A percentile compares a stretch with the other conserved stretches of the same genome.
Evolutionary conservation across 2,329 filamentous ascomycete species (phyloP).

Genomic region (Alternaria novae-zelandiae): DNA sequence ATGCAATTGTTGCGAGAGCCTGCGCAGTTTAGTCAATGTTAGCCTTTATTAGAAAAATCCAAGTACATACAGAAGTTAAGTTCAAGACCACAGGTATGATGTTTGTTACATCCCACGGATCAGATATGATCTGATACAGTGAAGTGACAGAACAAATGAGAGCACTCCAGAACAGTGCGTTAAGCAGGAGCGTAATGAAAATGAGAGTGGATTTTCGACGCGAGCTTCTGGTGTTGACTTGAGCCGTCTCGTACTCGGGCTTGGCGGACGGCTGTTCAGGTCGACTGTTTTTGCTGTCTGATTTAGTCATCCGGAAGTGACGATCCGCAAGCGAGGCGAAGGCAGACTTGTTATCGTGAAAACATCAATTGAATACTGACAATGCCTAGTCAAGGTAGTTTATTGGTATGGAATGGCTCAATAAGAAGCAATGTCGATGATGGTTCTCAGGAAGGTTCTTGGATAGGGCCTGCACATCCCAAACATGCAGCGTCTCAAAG

Average conservation of each 20-base stretch:
- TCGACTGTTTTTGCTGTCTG: conserved; percentile 24
- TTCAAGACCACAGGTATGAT: conserved; percentile 42
- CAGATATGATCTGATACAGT: conserved; percentile 39
- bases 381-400: conserved; percentile 4
- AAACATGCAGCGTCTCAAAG: conserved; percentile 38
- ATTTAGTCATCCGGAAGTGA: conserved; percentile 7
- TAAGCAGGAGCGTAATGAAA: conserved; percentile 42
- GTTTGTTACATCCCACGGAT: conserved; percentile 35
- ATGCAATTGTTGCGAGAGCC: conserved; percentile 43
- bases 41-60: neutral
- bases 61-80: conserved; percentile 37
- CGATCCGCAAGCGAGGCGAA: conserved; percentile 2
- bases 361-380: conserved; percentile 15
- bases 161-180: conserved; percentile 45
- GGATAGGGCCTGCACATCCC: conserved; percentile 39
- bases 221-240: conserved; percentile 22
- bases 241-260: conserved; percentile 12
- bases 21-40: conserved; percentile 17
- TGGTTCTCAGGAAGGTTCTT: conserved; percentile 21
- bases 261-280: conserved; percentile 25
- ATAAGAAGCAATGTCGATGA: conserved; percentile 15
- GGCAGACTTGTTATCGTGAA: conserved; percentile 27
- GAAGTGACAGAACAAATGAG: conserved; percentile 33
- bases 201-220: conserved; percentile 43
- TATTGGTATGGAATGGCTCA: conserved; percentile 14